Percentiles rank a stretch among this genome's conserved stretches.
Conservation (phyloP, 805 yeast genomes). For the Schwanniomyces pseudopolymorphus region DNA sequence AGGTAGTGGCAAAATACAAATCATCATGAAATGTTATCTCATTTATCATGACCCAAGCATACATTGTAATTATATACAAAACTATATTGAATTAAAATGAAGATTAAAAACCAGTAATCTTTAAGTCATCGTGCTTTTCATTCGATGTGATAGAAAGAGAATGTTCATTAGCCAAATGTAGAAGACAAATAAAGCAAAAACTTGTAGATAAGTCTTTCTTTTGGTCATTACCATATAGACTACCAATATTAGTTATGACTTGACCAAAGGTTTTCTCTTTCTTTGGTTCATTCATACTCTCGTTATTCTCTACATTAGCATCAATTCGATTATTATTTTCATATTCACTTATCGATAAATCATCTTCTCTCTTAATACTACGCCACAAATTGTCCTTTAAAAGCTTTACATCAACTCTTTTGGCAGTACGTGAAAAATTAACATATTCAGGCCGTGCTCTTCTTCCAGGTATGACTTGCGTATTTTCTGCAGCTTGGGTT, state of each 20-base stretch:
- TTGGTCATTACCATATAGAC: slow-evolving; percentile 36
- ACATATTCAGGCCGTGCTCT: slow-evolving; percentile 37
- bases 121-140: slow-evolving; percentile 34
- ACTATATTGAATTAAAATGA: background rate
- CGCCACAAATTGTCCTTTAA: slow-evolving; percentile 79
- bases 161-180: slow-evolving; percentile 47
- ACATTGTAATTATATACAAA: background rate
- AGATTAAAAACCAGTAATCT: slow-evolving; percentile 24
- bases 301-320: slow-evolving; percentile 10
- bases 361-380: slow-evolving; percentile 1
- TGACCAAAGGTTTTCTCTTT: slow-evolving; percentile 38
- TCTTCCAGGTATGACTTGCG: slow-evolving; percentile 20
- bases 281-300: slow-evolving; percentile 25
- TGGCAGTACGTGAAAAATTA: slow-evolving; percentile 69
- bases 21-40: background rate
- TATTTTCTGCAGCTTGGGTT: slow-evolving; percentile 11
- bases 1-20: slow-evolving; percentile 2
- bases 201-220: slow-evolving; percentile 44
- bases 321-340: background rate
- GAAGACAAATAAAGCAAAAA: slow-evolving; percentile 44
- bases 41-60: background rate
- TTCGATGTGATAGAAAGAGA: slow-evolving; percentile 32
- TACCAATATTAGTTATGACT: slow-evolving; percentile 33
- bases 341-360: background rate
- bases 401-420: slow-evolving; percentile 71